Evolutionary conservation across 805 yeast species (phyloP).

Genomic region (Wickerhamomyces alni): DNA sequence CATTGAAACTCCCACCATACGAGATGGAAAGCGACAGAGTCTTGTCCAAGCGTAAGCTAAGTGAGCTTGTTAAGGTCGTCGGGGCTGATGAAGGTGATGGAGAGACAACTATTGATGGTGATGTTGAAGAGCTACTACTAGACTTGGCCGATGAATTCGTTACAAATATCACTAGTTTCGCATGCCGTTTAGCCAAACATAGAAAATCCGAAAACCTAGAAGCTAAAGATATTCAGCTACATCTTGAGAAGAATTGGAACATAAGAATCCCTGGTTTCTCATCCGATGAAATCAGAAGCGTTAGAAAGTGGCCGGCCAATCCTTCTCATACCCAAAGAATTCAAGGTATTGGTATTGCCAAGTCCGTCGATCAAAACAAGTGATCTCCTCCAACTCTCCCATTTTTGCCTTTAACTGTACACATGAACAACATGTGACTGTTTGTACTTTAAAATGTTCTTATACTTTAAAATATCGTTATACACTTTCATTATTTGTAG

Average conservation of each 20-base stretch:
- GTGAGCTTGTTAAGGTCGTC: constrained; percentile 78
- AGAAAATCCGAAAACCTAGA: constrained; percentile 84
- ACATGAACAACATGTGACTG: too few relatives aligned
- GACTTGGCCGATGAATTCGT: constrained; percentile 97
- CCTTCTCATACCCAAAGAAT: constrained; percentile 58
- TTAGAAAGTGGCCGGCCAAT: constrained; percentile 67
- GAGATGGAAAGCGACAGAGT: constrained; percentile 81
- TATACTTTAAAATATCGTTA: too few relatives aligned
- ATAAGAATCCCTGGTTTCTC: constrained; percentile 91
- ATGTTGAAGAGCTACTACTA: constrained; percentile 83
- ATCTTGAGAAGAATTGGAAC: constrained; percentile 91
- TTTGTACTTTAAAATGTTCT: too few relatives aligned
- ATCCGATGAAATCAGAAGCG: constrained; percentile 80
- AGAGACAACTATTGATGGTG: constrained; percentile 88
- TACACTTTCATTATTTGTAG: too few relatives aligned
- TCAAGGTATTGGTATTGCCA: constrained; percentile 57
- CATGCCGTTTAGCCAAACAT: constrained; percentile 92
- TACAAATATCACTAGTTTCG: constrained; percentile 83
- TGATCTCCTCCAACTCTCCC: constrained; percentile 3
- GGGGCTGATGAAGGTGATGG: constrained; percentile 89
- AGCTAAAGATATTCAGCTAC: constrained; percentile 84
- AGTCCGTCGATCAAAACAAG: constrained; percentile 39
- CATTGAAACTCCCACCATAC: constrained; percentile 70
- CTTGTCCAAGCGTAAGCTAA: constrained; percentile 79
- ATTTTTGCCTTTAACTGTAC: too few relatives aligned